Percentiles rank a stretch among this genome's conserved stretches.
Evolutionary conservation across 345 rosid genomes (phyloP).

Genomic region (Turnera subulata): DNA sequence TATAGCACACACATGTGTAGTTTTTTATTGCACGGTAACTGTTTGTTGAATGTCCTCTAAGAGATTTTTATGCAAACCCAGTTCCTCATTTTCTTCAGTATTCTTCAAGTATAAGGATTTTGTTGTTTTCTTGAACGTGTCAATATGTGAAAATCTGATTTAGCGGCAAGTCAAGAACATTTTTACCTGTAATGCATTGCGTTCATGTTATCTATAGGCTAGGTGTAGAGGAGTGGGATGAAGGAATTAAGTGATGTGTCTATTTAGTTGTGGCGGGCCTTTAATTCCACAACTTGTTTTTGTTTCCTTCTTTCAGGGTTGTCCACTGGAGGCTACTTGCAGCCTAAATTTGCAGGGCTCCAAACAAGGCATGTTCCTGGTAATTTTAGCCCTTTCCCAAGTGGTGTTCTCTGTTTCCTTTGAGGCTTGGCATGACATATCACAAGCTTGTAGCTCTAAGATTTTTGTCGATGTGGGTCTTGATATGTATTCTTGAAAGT

Average conservation of each 20-base stretch:
- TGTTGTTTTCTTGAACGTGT: too few relatives aligned
- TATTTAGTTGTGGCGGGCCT: too few relatives aligned
- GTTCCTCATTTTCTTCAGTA: too few relatives aligned
- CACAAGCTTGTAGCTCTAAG: too few relatives aligned
- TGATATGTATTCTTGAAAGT: too few relatives aligned
- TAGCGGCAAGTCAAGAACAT: too few relatives aligned
- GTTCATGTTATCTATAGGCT: neutral
- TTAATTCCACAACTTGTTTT: too few relatives aligned
- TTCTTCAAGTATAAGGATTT: too few relatives aligned
- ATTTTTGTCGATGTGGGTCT: too few relatives aligned
- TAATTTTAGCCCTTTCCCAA: neutral
- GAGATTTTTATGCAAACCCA: too few relatives aligned
- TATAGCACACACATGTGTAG: neutral
- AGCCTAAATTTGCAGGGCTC: conserved; percentile 8
- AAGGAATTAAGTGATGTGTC: too few relatives aligned
- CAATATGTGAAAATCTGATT: too few relatives aligned
- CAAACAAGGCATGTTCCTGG: conserved; percentile 2
- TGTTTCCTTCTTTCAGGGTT: conserved; percentile 6
- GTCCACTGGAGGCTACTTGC: conserved; percentile 7
- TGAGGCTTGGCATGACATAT: neutral
- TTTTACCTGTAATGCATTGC: neutral
- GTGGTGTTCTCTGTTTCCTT: neutral
- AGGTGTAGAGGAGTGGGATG: neutral
- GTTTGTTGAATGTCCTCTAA: conserved; percentile 3
- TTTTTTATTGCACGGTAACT: neutral